These are phyloP conservation scores for Coniochaeta hoffmannii DNA, from an alignment of 2,329 filamentous ascomycete species.

Conservation along the genomic window DNA sequence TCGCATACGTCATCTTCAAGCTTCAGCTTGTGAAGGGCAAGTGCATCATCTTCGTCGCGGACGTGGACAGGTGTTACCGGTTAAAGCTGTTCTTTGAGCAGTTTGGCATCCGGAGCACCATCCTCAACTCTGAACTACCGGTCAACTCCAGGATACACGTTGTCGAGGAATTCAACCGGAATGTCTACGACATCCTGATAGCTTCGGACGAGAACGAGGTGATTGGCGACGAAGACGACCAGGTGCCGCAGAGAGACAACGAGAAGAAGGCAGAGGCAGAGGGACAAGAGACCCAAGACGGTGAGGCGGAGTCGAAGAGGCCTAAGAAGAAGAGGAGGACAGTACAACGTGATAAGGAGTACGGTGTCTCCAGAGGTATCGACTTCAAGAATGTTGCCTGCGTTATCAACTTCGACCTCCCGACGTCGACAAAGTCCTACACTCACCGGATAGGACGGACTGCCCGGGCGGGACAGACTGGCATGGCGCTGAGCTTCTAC, in stretches of 20 bases:
- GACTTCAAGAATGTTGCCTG: slow-evolving; percentile 94
- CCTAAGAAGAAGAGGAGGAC: slow-evolving; percentile 58
- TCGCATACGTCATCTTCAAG: slow-evolving; percentile 93
- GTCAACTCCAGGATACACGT: slow-evolving; percentile 91
- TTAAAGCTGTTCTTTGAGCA: slow-evolving; percentile 94
- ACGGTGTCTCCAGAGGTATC: slow-evolving; percentile 90
- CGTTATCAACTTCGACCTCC: slow-evolving; percentile 96
- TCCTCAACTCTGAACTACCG: slow-evolving; percentile 89
- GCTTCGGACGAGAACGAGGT: slow-evolving; percentile 60
- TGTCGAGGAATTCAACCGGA: slow-evolving; percentile 94
- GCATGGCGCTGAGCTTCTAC: slow-evolving; percentile 94
- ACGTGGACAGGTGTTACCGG: slow-evolving; percentile 83
- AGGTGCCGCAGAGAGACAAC: slow-evolving; percentile 16
- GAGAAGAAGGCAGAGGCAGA: slow-evolving; percentile 22
- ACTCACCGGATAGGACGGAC: slow-evolving; percentile 96
- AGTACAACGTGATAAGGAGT: slow-evolving; percentile 70
- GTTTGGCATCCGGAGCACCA: slow-evolving; percentile 88
- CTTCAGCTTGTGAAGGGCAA: slow-evolving; percentile 91
- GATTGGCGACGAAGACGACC: slow-evolving; percentile 31
- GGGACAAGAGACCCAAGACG: slow-evolving; percentile 17
- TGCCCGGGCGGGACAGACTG: slow-evolving; percentile 80
- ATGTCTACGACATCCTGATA: slow-evolving; percentile 96
- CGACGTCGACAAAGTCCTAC: slow-evolving; percentile 81
- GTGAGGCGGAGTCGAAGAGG: slow-evolving; percentile 13
- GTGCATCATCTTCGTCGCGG: slow-evolving; percentile 63